Base-by-base conservation (phyloP, 139 green algal species). In the Closterium sp. region DNA sequence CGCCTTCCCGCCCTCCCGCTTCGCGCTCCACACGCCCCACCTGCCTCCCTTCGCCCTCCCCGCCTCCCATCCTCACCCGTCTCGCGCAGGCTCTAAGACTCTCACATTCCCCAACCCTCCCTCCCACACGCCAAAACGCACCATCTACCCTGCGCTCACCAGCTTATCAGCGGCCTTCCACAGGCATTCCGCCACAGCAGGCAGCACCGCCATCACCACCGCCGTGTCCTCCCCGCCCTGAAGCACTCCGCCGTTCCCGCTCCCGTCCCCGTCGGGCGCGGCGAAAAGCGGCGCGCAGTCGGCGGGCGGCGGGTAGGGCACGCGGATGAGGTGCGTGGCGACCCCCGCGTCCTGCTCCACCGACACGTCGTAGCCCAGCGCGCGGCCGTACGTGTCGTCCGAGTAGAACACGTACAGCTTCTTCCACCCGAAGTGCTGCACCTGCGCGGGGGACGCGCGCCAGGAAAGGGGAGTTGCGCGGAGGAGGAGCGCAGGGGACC, bases 401-500 rank as follows among this genome's bases (percentile, higher is more conserved):
- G 38, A 86, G n/a, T 90, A 90, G n/a, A 90, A 87, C 29, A 90
- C 88, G 70, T 90, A 90, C 11, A 90, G n/a, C 88, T 90, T 90
- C 27, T 50, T 90, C n/a, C 62, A 90, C 28, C 34, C 34, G 29
- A 90, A 90, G 38, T 86, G 85, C 85, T 87, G 28, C 85, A 87
- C 85, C 85, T 87, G 85, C 11, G 85, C 79, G n/a, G 22, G 21
- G 11, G 85, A 21, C 27, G 85, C n/a, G 22, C 21, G 28, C 27
- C 9, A 27, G 85, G 28, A 32, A 17, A 13, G 38, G 38, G 13
- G 38, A 9, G 38, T 50, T 50, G n/a, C n/a, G 85, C 24, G 85
- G n/a, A 32, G 22, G 84, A 29, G 85, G n/a, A 32, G 85, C 17
- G 28, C 19, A 5, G 5, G 85, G 85, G 11, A 21, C 2, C 1